Conservation (phyloP, 2,329 filamentous ascomycete genomes). For the Aspergillus tanneri region DNA sequence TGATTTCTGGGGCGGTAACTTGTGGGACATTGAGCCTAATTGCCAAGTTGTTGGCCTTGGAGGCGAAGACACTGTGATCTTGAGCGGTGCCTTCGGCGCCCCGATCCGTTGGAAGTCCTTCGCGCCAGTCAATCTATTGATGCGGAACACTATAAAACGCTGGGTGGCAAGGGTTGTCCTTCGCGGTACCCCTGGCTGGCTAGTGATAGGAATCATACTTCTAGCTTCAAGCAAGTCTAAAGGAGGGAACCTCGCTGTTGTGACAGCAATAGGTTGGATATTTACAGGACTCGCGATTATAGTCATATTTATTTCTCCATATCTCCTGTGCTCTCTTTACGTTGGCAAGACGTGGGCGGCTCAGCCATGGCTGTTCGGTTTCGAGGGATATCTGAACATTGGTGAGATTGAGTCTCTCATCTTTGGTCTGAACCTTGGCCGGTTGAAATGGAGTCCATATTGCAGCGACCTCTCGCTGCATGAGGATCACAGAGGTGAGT, state of each 20-base stretch:
- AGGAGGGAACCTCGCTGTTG: not conserved
- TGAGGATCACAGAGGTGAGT: slow-evolving; percentile 12
- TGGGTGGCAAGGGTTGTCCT: not conserved
- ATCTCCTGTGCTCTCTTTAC: slow-evolving; percentile 39
- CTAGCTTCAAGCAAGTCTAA: not conserved
- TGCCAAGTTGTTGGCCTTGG: slow-evolving; percentile 45
- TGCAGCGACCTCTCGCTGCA: slow-evolving; percentile 36
- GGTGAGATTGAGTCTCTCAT: slow-evolving; percentile 40
- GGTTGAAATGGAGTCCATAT: too few species aligned
- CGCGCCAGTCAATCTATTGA: slow-evolving; percentile 31
- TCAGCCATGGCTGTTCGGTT: slow-evolving; percentile 47
- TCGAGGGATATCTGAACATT: slow-evolving; percentile 44
- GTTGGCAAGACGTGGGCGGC: slow-evolving; percentile 42
- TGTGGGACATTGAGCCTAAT: slow-evolving; percentile 48
- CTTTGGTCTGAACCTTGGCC: slow-evolving; percentile 38
- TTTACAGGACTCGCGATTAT: slow-evolving; percentile 18
- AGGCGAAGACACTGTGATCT: slow-evolving; percentile 44
- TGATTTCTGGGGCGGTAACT: slow-evolving; percentile 43
- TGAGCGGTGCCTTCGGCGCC: slow-evolving; percentile 45
- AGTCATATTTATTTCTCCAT: slow-evolving; percentile 34
- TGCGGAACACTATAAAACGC: slow-evolving; percentile 22
- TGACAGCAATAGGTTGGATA: not conserved
- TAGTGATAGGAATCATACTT: not conserved
- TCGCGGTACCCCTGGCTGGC: not conserved
- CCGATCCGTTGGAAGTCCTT: slow-evolving; percentile 47